Conservation (phyloP, 2,329 filamentous ascomycete genomes). For the Albifimbria verrucaria region DNA sequence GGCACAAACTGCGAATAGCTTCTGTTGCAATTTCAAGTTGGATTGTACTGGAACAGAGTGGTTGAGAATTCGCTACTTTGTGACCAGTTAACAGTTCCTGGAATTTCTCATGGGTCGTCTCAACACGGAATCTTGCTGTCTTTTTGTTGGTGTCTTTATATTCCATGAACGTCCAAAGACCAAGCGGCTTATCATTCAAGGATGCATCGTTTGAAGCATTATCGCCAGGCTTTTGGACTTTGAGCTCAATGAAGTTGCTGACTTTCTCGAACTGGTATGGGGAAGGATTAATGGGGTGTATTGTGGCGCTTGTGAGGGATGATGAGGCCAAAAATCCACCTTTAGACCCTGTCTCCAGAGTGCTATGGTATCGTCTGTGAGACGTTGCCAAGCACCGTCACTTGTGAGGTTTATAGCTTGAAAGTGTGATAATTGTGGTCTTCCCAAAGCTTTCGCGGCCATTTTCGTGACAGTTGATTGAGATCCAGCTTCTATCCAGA, state of each 20-base stretch:
- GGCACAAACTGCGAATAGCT: neutral
- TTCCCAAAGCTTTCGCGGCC: constrained; percentile 22
- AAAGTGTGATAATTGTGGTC: neutral
- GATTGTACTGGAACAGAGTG: neutral
- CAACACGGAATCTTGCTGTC: neutral
- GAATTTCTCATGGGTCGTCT: neutral
- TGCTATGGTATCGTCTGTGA: constrained; percentile 20
- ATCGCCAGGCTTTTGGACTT: neutral
- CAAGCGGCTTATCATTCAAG: too few species aligned
- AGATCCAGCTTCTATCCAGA: constrained; percentile 37
- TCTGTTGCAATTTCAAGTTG: neutral
- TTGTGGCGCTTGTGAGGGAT: constrained; percentile 16
- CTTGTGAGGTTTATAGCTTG: constrained; percentile 5
- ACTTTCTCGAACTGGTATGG: constrained; percentile 41
- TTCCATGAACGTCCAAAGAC: neutral
- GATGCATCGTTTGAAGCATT: neutral
- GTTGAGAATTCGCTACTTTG: neutral
- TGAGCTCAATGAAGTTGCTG: constrained; percentile 35
- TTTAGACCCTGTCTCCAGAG: constrained; percentile 38
- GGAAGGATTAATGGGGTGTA: constrained; percentile 27
- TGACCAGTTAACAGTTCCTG: neutral
- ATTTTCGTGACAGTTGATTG: constrained; percentile 31
- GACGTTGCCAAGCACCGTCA: neutral
- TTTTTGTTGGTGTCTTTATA: neutral
- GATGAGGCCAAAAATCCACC: constrained; percentile 35